Base-by-base conservation (phyloP, 768 basidiomycete species). In the Tremella mesenterica region DNA sequence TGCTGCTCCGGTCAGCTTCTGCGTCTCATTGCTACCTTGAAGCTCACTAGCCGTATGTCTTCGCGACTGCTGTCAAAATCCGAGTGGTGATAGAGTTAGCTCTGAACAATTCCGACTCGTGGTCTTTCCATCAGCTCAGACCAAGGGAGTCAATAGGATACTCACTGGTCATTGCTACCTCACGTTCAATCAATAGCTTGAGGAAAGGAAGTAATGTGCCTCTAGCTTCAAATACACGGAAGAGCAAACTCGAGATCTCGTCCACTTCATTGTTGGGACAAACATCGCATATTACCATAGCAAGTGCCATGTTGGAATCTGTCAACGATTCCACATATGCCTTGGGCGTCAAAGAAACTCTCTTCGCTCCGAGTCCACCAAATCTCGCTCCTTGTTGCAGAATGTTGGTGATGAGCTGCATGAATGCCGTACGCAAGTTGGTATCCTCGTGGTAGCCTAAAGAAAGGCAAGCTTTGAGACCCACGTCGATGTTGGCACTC, bases 41-140 rank as follows among this genome's bases (percentile, higher is more conserved):
- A 6, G 51, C 60, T 60, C 30, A 65, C 64, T 93, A 95, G 3
- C 91, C 92, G 56, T 91, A 88, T n/a, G 85, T 81, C 66, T 79
- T 83, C 3, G 87, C 88, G 62, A 92, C 92, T 1, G 83, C 81
- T 5, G 88, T 88, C 41, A 95, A 75, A 53, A 96, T 84, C 38
- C 86, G 77, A n/a, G 86, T 86, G 62, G 84, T 88, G 1, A 86
- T 86, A 2, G 86, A 85, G 70, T 93, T 95, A 56, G 85, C 79
- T 46, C 92, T 79, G 76, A 96, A 95, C 7, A 96, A 75, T n/a
- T 81, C 79, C 0, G 83, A 78, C 58, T 92, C 88, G 60, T 78
- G 84, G 34, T 82, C 91, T 89, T 25, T 23, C 10, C 31, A 5
- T 50, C 31, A 34, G 47, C 27, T n/a, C 29, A 3, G 48, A 16